Base-by-base conservation (phyloP, 495 filamentous ascomycete genomes). In the Amniculicola lignicola region DNA sequence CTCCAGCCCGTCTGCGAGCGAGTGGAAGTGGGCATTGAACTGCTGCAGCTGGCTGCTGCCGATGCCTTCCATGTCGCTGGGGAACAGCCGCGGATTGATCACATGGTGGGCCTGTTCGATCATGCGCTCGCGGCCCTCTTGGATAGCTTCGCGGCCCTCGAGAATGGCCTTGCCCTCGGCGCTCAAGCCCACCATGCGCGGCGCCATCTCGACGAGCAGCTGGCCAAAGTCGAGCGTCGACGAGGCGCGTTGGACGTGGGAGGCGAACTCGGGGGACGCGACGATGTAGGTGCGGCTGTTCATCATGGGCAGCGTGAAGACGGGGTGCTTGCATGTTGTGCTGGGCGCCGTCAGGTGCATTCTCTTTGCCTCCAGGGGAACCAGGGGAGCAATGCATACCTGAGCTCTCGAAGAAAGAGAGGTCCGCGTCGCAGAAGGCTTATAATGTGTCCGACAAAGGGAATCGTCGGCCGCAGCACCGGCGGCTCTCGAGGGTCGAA, bases 401-500 rank as follows among this genome's bases (percentile, higher is more conserved):
- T 55, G 2, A 68, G 9, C 5, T 25, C 38, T 16, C 37, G 23
- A 37, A 66, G 70, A 39, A 79, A 78, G 16, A 59, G 40, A 7
- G 69, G 33, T 4, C 77, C 77, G 47, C 74, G 39, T 2, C 55
- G 33, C 0, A 77, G 21, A 36, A 78, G 45, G 1, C 70, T 70
- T 18, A 78, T 31, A 12, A 77, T 39, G 56, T 79, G 77, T 11
- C 78, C 76, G 36, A 79, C 40, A 7, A 73, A 55, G 0, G 78
- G 77, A 16, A 80, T 71, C 15, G 28, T 39, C 10, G 56, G 61
- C 14, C 59, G 53, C 4, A 79, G 50, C 1, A 68, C 46, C 1
- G 75, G 75, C 5, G 78, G 77, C 61, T 80, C 77, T 15, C 70
- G 72, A 0, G 72, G 61, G 54, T 79, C 75, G 16, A 45, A 1